Evolutionary conservation across 2,329 filamentous ascomycete genomes (phyloP), one percentile per base, ranked within the genome.

Genomic region (Didymella sp.): DNA sequence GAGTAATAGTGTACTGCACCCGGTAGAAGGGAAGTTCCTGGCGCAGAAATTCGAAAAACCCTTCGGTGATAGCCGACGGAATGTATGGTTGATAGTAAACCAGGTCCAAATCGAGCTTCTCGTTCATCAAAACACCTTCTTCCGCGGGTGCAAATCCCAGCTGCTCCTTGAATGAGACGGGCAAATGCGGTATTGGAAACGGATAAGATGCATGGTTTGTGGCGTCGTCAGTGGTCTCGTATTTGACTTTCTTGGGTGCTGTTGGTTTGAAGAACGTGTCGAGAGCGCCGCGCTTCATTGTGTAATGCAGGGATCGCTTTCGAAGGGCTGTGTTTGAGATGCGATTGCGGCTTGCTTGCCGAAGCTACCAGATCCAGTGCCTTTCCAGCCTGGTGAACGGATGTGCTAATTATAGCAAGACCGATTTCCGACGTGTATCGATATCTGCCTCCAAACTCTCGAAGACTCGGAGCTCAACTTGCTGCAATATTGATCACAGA

Each of bases 31-130:
- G 89, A 1, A 94, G 76, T 58, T 89, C 83, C n/a, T 80, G 75
- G 1, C 90, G 85, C 1, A 94, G 81, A 68, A 92, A 92, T 13
- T 85, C 77, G 73, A 93, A 94, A 0, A 92, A 74, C 4, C 84
- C 79, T 3, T 81, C 80, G 19, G 85, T 80, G 11, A 85, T 79
- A 12, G 81, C 73, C 2, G 79, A 76, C 0, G 87, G 83, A 4
- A 93, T 81, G 61, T 89, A 93, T 0, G 90, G 89, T 66, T 91
- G 83, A 71, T 89, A 93, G 75, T 91, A 91, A 8, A 93, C 76
- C 0, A 94, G 80, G 70, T 93, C 88, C 0, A 93, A 81, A 61
- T 92, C 84, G 0, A 85, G 83, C 66, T 89, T 86, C 67, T 91
- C 81, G 63, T 86, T 85, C 62, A 92, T 88, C 2, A 72, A 66